phyloP scores from a whole-genome alignment of 2,329 filamentous ascomycete genomes.

The Curvularia hawaiiensis region DNA sequence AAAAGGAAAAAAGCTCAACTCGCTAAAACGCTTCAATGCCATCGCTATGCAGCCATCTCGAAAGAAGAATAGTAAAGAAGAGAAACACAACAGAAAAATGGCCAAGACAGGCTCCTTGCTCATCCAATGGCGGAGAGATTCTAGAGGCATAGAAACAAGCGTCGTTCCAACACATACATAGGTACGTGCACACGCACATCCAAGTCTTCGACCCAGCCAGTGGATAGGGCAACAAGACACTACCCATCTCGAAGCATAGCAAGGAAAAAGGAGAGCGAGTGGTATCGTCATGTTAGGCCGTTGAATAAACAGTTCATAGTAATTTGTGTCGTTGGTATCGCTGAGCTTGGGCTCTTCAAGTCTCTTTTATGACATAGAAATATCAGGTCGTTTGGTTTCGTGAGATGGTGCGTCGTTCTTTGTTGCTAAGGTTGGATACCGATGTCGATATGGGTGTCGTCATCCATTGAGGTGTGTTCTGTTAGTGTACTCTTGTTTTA shows the following conservation, averaged over 20 bases:
- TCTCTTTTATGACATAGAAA: slow-evolving; percentile 26
- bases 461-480: not conserved
- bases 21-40: slow-evolving; percentile 45
- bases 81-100: not conserved
- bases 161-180: not conserved
- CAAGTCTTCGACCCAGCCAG: not conserved
- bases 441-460: not conserved
- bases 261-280: not conserved
- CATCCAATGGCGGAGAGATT: not conserved
- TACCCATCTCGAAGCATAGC: not conserved
- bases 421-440: slow-evolving; percentile 14
- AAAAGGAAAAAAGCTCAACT: slow-evolving; percentile 12
- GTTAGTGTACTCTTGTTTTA: slow-evolving; percentile 8
- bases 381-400: slow-evolving; percentile 5
- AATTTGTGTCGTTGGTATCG: slow-evolving; percentile 31
- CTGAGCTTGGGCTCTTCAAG: slow-evolving; percentile 46
- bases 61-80: slow-evolving; percentile 7
- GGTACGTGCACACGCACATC: not conserved
- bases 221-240: not conserved
- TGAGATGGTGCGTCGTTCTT: slow-evolving; percentile 15
- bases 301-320: slow-evolving; percentile 1
- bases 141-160: not conserved
- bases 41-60: slow-evolving; percentile 43
- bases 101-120: not conserved
- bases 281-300: not conserved